Base-by-base conservation (phyloP, 441 rosid species). In the Arabidopsis lyrata region DNA sequence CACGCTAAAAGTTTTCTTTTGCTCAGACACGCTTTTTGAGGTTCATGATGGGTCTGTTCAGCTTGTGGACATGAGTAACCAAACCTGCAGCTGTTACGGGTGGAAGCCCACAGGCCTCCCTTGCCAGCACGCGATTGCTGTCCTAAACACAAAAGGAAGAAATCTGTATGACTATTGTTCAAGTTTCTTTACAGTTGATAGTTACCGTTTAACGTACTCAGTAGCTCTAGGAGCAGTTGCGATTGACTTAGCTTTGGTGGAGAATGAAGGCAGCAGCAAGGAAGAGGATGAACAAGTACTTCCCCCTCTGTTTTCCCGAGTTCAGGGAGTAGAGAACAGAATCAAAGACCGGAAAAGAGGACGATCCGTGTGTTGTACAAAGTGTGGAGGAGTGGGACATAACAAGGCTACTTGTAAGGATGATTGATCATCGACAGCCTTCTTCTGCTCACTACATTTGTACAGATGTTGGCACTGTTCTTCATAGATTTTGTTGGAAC, bases 111-210 rank as follows among this genome's bases (percentile, higher is more conserved):
- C 82, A 0, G 93, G 96, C 45, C 80, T 90, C 12, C 97, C 98
- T 72, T 94, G 98, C 69, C 66, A 85, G 80, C 98, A 94, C 72
- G 97, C 90, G 16, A 82, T 91, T 68, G 97, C 98, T 32, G 97
- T 91, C 60, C 80, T 90, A 47, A 90, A 82, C 78, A 77, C 84
- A 80, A 84, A 83, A n/a, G 81, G 81, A 6, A 80, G 78, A 65
- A 83, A 73, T 52, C 68, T 77, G 0, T 90, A 91, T 64, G 95
- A 88, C 73, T 88, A 86, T 70, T 91, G 96, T 75, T 86, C 97
- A 0, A 62, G 67, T 42, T 86, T 84, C 83, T 90, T 83, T 75
- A 81, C 89, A 0, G 90, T 79, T 45, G 91, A 90, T 61, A 76
- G 81, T 78, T 94, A 72, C 79, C 83, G 83, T 34, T 39, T 71